These are phyloP conservation scores for Stephanodiscus minutulus DNA, from an alignment of 108 stramenopile species.

Conservation along the genomic window DNA sequence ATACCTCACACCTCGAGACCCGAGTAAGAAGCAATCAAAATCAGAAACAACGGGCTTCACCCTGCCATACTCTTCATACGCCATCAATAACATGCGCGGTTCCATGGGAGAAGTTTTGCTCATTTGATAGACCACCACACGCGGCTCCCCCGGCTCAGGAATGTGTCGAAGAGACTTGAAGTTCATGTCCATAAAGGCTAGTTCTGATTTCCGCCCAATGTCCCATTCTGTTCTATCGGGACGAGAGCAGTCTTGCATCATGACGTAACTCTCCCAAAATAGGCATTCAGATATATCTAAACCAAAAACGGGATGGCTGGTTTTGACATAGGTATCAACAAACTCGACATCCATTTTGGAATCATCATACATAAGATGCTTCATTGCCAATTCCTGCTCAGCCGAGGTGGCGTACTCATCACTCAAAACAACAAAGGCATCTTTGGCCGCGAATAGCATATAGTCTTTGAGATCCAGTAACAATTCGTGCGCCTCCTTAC, in stretches of 20 bases:
- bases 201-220: constrained; percentile 51
- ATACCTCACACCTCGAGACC: constrained; percentile 49
- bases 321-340: constrained; percentile 17
- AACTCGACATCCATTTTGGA: constrained; percentile 10
- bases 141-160: constrained; percentile 19
- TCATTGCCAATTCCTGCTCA: constrained; percentile 44
- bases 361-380: constrained; percentile 43
- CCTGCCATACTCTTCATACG: constrained; percentile 57
- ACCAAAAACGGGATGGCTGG: constrained; percentile 31
- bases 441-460: constrained; percentile 31
- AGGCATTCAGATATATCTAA: constrained; percentile 53
- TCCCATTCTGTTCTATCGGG: constrained; percentile 44
- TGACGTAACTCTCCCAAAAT: constrained; percentile 59
- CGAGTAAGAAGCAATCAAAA: constrained; percentile 67
- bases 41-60: constrained; percentile 66
- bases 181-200: constrained; percentile 54
- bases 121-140: constrained; percentile 47
- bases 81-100: constrained; percentile 52
- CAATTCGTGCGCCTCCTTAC: constrained; percentile 39
- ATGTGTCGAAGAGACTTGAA: constrained; percentile 41
- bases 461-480: constrained; percentile 28
- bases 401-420: constrained; percentile 24
- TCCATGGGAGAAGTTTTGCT: constrained; percentile 43
- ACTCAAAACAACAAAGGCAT: constrained; percentile 33
- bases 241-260: constrained; percentile 48